Percentiles rank a stretch among this genome's conserved stretches.
Evolutionary conservation across 2,329 filamentous ascomycete genomes (phyloP).

Genomic region (Botrytis fragariae): DNA sequence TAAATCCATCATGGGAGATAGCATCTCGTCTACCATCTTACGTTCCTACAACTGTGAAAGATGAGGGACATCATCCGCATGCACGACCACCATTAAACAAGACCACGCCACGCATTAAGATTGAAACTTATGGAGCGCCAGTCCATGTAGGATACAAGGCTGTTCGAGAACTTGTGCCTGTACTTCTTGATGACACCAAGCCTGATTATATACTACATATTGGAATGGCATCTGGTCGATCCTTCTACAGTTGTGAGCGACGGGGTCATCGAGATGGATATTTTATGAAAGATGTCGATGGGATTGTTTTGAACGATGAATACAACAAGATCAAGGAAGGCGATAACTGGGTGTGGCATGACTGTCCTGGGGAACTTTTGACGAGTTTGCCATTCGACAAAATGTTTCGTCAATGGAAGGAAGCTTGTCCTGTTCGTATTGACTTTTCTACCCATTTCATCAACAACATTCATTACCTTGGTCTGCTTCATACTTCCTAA

Average conservation of each 20-base stretch:
- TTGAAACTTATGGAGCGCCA: conserved; percentile 63
- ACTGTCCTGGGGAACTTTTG: conserved; percentile 53
- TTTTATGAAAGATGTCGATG: conserved; percentile 66
- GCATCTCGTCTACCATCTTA: conserved; percentile 63
- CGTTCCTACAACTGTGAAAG: conserved; percentile 42
- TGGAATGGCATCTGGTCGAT: conserved; percentile 68
- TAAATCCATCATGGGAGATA: conserved; percentile 83
- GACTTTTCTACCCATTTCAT: background rate
- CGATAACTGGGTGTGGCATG: conserved; percentile 53
- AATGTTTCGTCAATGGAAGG: conserved; percentile 55
- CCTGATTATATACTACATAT: conserved; percentile 74
- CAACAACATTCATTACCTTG: conserved; percentile 40
- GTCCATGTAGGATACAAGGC: conserved; percentile 69
- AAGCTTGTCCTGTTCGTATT: conserved; percentile 47
- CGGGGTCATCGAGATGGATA: conserved; percentile 72
- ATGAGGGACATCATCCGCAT: conserved; percentile 7
- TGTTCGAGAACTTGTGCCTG: conserved; percentile 62
- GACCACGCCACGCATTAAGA: conserved; percentile 50
- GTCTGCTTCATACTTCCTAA: accelerated
- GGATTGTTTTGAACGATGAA: conserved; percentile 50
- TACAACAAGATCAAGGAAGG: conserved; percentile 42
- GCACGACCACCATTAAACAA: conserved; percentile 36
- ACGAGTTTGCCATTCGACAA: conserved; percentile 58
- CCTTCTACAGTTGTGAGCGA: conserved; percentile 69
- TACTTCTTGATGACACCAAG: conserved; percentile 43